A percentile compares a stretch with the other conserved stretches of the same genome.
Evolutionary conservation across 345 rosid genomes (phyloP).

Genomic region (Firmiana major): DNA sequence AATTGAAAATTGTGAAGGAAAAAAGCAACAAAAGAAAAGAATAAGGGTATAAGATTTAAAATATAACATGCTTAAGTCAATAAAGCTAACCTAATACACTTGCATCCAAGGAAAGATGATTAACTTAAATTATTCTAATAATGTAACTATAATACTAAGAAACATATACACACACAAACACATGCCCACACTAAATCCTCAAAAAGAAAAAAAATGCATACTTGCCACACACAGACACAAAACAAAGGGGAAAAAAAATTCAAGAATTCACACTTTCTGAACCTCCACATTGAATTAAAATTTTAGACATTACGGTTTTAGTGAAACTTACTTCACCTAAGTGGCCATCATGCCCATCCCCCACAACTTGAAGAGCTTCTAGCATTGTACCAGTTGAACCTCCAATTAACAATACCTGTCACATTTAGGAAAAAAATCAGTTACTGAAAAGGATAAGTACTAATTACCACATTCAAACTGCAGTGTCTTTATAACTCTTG

Average conservation of each 20-base stretch:
- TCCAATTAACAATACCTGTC: constrained; percentile 83
- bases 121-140: not conserved
- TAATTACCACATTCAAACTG: constrained; percentile 1
- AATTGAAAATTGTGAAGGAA: not conserved
- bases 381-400: constrained; percentile 99
- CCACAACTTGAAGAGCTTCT: constrained; percentile 87
- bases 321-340: constrained; percentile 63
- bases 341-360: constrained; percentile 64
- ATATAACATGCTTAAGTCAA: not conserved
- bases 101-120: not conserved
- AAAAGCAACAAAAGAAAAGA: not conserved
- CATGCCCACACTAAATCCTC: not conserved
- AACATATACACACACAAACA: not conserved
- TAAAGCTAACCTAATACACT: not conserved
- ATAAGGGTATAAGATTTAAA: not conserved
- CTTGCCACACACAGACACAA: not conserved
- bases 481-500: not conserved
- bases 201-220: not conserved
- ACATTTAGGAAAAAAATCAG: constrained; percentile 14
- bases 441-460: not conserved
- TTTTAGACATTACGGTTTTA: not conserved
- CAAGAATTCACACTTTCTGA: not conserved
- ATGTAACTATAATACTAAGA: not conserved
- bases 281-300: not conserved
- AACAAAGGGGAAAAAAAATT: not conserved